Evolutionary conservation across 805 yeast genomes (phyloP).

Genomic region (Metschnikowia lunata): DNA sequence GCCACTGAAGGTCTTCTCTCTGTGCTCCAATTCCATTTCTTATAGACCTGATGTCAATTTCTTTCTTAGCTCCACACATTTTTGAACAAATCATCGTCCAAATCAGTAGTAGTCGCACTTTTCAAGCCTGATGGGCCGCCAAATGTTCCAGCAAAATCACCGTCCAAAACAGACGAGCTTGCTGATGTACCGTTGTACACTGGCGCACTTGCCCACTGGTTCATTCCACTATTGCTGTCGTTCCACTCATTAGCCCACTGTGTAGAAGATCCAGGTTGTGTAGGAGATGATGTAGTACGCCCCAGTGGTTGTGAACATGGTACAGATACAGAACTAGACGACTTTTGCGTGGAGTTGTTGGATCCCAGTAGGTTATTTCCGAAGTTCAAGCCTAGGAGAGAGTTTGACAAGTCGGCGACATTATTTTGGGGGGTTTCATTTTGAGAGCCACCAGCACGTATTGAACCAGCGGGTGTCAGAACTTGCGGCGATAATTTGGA

Average conservation of each 20-base stretch:
- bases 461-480: too few species aligned
- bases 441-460: too few species aligned
- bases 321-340: background rate
- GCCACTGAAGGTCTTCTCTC: constrained; percentile 19
- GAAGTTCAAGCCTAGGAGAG: constrained; percentile 22
- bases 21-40: background rate
- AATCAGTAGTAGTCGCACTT: constrained; percentile 1
- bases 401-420: constrained; percentile 13
- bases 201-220: constrained; percentile 11
- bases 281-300: background rate
- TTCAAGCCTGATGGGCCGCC: constrained; percentile 5
- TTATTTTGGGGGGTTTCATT: background rate
- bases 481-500: too few species aligned
- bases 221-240: constrained; percentile 18
- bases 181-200: constrained; percentile 7
- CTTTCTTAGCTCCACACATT: constrained; percentile 54
- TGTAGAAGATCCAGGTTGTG: background rate
- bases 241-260: constrained; percentile 36
- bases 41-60: background rate
- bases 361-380: constrained; percentile 6
- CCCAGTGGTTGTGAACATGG: constrained; percentile 5
- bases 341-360: background rate
- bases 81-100: constrained; percentile 64
- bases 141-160: constrained; percentile 10
- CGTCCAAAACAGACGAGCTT: constrained; percentile 5